These are phyloP conservation scores for Coprinopsis sp. DNA, from an alignment of 768 basidiomycete genomes.

Conservation along the genomic window DNA sequence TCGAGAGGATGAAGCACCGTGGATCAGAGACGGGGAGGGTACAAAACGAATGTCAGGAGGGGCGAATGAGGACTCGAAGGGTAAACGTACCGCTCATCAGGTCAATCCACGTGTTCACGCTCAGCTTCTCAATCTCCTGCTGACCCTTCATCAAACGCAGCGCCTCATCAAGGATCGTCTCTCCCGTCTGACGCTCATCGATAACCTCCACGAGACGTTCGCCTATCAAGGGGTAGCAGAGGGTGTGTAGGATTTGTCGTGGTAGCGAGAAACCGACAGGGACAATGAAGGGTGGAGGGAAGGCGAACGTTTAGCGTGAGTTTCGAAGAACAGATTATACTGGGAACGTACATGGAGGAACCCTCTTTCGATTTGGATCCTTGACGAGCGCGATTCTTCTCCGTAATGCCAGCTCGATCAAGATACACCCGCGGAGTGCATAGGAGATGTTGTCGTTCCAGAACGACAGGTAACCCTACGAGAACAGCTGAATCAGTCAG, in stretches of 20 bases:
- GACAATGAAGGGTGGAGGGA: too few relatives aligned
- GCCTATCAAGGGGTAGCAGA: not conserved
- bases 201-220: conserved; percentile 90
- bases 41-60: not conserved
- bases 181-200: conserved; percentile 89
- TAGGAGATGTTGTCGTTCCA: conserved; percentile 99
- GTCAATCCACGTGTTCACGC: conserved; percentile 92
- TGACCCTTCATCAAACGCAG: conserved; percentile 91
- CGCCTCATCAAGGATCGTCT: conserved; percentile 94
- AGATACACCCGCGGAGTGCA: conserved; percentile 95
- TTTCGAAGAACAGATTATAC: too few relatives aligned
- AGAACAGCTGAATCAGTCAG: conserved; percentile 8
- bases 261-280: too few relatives aligned
- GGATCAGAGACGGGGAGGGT: not conserved
- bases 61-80: not conserved
- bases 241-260: too few relatives aligned
- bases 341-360: conserved; percentile 49
- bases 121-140: conserved; percentile 69
- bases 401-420: conserved; percentile 94
- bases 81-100: conserved; percentile 76
- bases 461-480: conserved; percentile 86
- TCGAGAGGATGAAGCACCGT: not conserved
- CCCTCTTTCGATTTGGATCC: conserved; percentile 72
- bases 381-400: conserved; percentile 87
- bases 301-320: too few relatives aligned